Percentiles rank a stretch among this genome's conserved stretches.
Conservation (phyloP, 306 rosid genomes). For the Citrullus mucosospermus region DNA sequence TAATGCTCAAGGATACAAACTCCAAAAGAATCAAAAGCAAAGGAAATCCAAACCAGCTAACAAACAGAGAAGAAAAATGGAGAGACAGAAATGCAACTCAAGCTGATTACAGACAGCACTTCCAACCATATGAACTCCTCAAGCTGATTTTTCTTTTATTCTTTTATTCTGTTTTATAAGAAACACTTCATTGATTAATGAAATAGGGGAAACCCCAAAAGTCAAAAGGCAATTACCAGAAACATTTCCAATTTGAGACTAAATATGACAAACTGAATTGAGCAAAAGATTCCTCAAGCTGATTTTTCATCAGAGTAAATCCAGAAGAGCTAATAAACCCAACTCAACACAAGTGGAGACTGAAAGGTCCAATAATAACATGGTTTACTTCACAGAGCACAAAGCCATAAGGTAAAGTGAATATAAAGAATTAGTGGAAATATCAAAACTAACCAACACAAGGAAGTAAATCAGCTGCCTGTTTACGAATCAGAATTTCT, state of each 20-base stretch:
- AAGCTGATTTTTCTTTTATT: background rate
- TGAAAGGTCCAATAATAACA: background rate
- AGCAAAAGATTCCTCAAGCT: background rate
- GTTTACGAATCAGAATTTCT: slow-evolving; percentile 48
- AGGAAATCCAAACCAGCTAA: too few relatives aligned
- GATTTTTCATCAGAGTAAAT: background rate
- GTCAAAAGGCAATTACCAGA: too few relatives aligned
- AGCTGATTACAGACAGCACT: background rate
- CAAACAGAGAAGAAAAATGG: background rate
- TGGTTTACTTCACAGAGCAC: background rate
- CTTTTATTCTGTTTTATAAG: too few relatives aligned
- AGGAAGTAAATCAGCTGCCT: slow-evolving; percentile 58
- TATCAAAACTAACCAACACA: slow-evolving; percentile 40
- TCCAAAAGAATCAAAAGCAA: too few relatives aligned
- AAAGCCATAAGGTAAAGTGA: background rate
- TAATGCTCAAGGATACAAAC: too few relatives aligned
- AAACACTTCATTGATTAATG: too few relatives aligned
- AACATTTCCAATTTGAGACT: too few relatives aligned
- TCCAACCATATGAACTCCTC: background rate
- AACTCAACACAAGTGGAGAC: background rate
- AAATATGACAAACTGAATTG: too few relatives aligned
- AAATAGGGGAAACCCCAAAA: too few relatives aligned
- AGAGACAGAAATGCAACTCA: background rate
- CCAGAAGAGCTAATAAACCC: background rate
- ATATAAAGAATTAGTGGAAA: background rate